Conservation (phyloP, 495 filamentous ascomycete species). For the Thozetella sp. region DNA sequence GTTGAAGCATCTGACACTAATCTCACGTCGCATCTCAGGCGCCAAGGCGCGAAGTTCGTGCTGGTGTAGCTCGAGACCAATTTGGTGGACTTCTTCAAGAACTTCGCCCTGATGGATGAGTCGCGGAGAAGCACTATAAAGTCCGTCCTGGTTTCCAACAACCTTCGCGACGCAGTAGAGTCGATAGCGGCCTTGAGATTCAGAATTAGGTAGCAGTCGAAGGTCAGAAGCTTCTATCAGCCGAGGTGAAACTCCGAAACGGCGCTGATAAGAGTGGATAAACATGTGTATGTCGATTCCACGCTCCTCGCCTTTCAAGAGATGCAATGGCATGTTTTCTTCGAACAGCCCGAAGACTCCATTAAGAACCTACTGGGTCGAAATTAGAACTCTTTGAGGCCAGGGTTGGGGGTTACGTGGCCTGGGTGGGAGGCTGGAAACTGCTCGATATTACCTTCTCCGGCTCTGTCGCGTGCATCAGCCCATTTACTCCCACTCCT, state of each 20-base stretch:
- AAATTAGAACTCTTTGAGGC: too few species aligned
- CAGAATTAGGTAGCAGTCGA: not conserved
- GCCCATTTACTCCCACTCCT: not conserved
- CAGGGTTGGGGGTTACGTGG: too few species aligned
- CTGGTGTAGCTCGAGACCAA: slow-evolving; percentile 44
- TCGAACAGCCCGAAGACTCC: slow-evolving; percentile 20
- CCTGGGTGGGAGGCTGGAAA: not conserved
- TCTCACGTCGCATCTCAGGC: slow-evolving; percentile 26
- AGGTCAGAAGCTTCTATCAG: slow-evolving; percentile 4
- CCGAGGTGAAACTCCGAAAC: slow-evolving; percentile 18
- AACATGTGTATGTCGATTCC: slow-evolving; percentile 36
- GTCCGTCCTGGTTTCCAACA: not conserved
- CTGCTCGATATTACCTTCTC: not conserved
- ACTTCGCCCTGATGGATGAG: slow-evolving; percentile 18
- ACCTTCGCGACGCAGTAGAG: not conserved
- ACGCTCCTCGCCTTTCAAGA: slow-evolving; percentile 33
- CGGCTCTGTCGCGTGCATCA: not conserved
- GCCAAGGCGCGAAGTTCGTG: slow-evolving; percentile 31
- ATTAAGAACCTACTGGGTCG: slow-evolving; percentile 12
- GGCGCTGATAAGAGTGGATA: slow-evolving; percentile 12
- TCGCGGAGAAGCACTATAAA: slow-evolving; percentile 13
- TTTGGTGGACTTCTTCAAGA: slow-evolving; percentile 38
- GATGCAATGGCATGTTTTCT: slow-evolving; percentile 22
- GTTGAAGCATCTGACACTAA: slow-evolving; percentile 37
- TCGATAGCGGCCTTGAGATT: not conserved